Percentiles rank a stretch among this genome's conserved stretches.
phyloP scores from a whole-genome alignment of 1,284 basidiomycete genomes.

The Gymnopus androsaceus region DNA sequence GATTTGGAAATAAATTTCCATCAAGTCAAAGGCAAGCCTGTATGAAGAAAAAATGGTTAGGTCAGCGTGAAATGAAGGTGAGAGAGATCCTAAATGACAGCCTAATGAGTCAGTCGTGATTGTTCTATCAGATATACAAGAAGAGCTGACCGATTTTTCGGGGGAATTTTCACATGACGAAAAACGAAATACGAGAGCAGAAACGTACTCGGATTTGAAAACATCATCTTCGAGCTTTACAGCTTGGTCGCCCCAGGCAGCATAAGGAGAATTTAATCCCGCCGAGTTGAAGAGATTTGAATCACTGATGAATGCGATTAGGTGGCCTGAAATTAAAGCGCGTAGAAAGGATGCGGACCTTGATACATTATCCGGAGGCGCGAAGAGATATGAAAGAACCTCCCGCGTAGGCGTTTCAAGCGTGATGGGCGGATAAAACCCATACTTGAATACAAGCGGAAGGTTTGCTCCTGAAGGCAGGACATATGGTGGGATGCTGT shows the following conservation, averaged over 20 bases:
- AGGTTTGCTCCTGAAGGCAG: slow-evolving; percentile 24
- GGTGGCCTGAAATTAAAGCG: slow-evolving; percentile 19
- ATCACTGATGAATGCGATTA: slow-evolving; percentile 29
- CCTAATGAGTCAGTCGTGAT: slow-evolving; percentile 7
- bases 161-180: slow-evolving; percentile 28
- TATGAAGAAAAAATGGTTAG: slow-evolving; percentile 15
- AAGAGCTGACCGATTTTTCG: slow-evolving; percentile 31
- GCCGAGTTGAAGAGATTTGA: slow-evolving; percentile 32
- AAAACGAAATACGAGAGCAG: slow-evolving; percentile 26
- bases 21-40: slow-evolving; percentile 85
- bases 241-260: slow-evolving; percentile 72
- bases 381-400: slow-evolving; percentile 69
- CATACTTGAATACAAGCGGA: slow-evolving; percentile 46
- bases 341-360: slow-evolving; percentile 25
- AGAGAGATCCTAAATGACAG: slow-evolving; percentile 15
- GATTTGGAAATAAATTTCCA: slow-evolving; percentile 88
- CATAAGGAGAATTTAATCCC: slow-evolving; percentile 46
- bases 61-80: slow-evolving; percentile 14
- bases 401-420: slow-evolving; percentile 60
- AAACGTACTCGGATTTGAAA: slow-evolving; percentile 76
- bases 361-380: slow-evolving; percentile 63
- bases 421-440: slow-evolving; percentile 54
- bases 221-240: slow-evolving; percentile 65
- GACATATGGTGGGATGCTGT: slow-evolving; percentile 9
- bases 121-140: slow-evolving; percentile 7